These are phyloP conservation scores for Blakeslea trispora DNA, from an alignment of 371 early-diverging fungal species.

Conservation along the genomic window DNA sequence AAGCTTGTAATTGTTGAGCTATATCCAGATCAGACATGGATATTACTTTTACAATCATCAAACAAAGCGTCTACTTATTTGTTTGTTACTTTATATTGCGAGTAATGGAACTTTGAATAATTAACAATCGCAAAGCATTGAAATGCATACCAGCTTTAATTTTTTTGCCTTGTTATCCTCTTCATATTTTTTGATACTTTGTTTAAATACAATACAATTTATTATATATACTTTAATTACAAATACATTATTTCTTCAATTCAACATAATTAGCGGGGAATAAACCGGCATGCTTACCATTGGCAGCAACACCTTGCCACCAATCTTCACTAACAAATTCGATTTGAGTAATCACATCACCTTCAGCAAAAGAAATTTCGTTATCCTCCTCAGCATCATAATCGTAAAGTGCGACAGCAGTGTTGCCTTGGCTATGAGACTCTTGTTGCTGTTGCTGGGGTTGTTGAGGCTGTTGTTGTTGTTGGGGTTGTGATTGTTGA, in stretches of 20 bases:
- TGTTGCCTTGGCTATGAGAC: slow-evolving; percentile 32
- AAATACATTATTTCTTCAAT: slow-evolving; percentile 30
- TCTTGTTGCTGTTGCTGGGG: slow-evolving; percentile 13
- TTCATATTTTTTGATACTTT: no score
- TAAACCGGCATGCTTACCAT: slow-evolving; percentile 64
- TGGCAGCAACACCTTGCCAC: slow-evolving; percentile 79
- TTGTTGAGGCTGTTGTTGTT: slow-evolving; percentile 23
- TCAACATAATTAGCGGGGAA: slow-evolving; percentile 78
- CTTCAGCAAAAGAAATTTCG: slow-evolving; percentile 82
- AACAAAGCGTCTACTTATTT: no score
- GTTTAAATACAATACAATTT: no score
- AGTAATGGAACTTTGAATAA: no score
- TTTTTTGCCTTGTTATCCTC: no score
- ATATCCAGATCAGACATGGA: no score
- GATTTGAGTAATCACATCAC: slow-evolving; percentile 76
- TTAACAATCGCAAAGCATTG: no score
- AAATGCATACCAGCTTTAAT: no score
- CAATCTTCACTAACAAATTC: slow-evolving; percentile 88
- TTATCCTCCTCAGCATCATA: slow-evolving; percentile 88
- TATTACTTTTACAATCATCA: no score
- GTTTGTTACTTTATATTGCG: no score
- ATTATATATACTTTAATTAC: not conserved
- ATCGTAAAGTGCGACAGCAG: slow-evolving; percentile 78
- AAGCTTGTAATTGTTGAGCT: no score
- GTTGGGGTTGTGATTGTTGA: slow-evolving; percentile 28